phyloP scores from a whole-genome alignment of 2,329 filamentous ascomycete species.

The Metarhizium rileyi region DNA sequence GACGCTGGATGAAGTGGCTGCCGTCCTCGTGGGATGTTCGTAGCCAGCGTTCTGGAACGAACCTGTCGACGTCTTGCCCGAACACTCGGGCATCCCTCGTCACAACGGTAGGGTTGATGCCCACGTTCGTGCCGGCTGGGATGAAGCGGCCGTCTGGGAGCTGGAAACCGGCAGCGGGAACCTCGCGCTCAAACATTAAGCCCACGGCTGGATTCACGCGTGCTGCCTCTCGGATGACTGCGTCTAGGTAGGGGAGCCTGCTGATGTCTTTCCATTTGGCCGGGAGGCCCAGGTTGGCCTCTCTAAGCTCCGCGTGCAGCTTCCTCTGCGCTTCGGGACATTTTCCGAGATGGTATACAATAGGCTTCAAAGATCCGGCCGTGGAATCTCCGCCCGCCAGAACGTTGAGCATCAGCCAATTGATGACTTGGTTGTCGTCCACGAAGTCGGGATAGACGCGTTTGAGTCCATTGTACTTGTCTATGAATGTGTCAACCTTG shows the following conservation, averaged over 20 bases:
- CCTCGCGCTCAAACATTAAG: constrained; percentile 39
- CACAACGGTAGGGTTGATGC: constrained; percentile 31
- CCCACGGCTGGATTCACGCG: constrained; percentile 39
- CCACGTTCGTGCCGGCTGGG: constrained; percentile 27
- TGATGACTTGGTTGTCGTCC: constrained; percentile 17
- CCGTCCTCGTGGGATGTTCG: constrained; percentile 9
- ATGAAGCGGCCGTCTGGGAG: constrained; percentile 25
- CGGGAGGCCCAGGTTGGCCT: constrained; percentile 14
- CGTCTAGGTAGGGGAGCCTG: constrained; percentile 34
- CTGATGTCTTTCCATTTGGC: constrained; percentile 14
- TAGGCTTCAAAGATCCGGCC: constrained; percentile 21
- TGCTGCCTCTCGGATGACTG: constrained; percentile 40
- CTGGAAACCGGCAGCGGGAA: constrained; percentile 29
- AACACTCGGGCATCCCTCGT: constrained; percentile 30
- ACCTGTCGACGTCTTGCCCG: constrained; percentile 33
- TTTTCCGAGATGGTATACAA: constrained; percentile 28
- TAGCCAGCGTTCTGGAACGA: constrained; percentile 40
- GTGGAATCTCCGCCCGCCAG: constrained; percentile 29
- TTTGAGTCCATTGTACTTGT: constrained; percentile 9
- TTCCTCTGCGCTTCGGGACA: constrained; percentile 17
- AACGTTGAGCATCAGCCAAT: constrained; percentile 11
- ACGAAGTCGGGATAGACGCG: constrained; percentile 22
- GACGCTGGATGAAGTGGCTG: constrained; percentile 22
- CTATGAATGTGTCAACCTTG: constrained; percentile 16
- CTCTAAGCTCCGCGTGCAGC: constrained; percentile 28